phyloP scores from a whole-genome alignment of 2,329 filamentous ascomycete genomes.

The Penicillium sp. region DNA sequence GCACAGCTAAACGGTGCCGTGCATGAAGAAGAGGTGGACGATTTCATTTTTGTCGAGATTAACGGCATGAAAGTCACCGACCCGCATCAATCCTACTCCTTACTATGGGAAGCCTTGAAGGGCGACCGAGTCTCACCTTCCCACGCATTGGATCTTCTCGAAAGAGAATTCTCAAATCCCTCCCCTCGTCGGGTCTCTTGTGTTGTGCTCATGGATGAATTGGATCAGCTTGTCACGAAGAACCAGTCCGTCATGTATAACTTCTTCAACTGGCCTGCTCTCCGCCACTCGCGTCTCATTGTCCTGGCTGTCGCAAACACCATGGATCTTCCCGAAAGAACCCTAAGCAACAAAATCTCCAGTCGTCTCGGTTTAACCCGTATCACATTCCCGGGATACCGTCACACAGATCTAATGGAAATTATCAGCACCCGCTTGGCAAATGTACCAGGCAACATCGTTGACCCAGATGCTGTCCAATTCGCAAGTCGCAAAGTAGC shows the following conservation, averaged over 20 bases:
- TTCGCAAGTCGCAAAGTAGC: constrained; percentile 96
- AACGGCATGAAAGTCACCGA: constrained; percentile 99
- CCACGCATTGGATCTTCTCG: constrained; percentile 85
- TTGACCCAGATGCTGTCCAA: constrained; percentile 89
- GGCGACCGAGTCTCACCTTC: constrained; percentile 88
- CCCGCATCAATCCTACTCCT: constrained; percentile 89
- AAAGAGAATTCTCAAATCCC: constrained; percentile 88
- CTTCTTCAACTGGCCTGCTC: constrained; percentile 98
- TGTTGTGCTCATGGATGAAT: constrained; percentile 96
- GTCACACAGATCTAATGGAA: constrained; percentile 92
- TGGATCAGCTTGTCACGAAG: constrained; percentile 95
- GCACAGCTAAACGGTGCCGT: constrained; percentile 85
- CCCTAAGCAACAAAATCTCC: constrained; percentile 96
- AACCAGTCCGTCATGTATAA: constrained; percentile 99
- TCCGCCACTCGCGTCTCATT: constrained; percentile 87
- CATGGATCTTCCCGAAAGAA: constrained; percentile 96
- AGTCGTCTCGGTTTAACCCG: constrained; percentile 84
- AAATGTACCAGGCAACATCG: constrained; percentile 82
- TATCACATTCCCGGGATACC: constrained; percentile 96
- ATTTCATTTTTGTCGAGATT: constrained; percentile 99
- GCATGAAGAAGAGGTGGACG: constrained; percentile 84
- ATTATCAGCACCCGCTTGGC: constrained; percentile 94
- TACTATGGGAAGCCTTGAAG: constrained; percentile 94
- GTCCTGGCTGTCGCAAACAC: constrained; percentile 97
- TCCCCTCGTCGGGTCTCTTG: constrained; percentile 89